These are phyloP conservation scores for Leishmania aethiopica DNA, from an alignment of 208 protist genomes.

Conservation along the genomic window DNA sequence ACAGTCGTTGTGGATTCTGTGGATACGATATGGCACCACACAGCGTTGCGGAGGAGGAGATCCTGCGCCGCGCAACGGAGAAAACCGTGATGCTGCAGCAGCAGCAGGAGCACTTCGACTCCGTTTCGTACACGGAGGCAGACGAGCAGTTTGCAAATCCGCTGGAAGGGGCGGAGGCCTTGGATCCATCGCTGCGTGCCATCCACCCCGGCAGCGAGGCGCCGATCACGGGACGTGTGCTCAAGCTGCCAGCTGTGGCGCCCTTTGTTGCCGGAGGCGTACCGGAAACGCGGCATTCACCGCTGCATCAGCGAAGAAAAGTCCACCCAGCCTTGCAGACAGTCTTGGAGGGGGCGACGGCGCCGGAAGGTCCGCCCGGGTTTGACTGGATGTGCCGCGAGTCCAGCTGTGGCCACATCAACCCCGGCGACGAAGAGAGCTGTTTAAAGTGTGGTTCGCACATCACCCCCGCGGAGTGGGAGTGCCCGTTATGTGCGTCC, in stretches of 20 bases:
- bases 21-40: slow-evolving; percentile 89
- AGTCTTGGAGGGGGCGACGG: slow-evolving; percentile 6
- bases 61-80: slow-evolving; percentile 47
- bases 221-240: not conserved
- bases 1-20: slow-evolving; percentile 86
- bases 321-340: not conserved
- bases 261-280: slow-evolving; percentile 13
- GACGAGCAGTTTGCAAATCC: slow-evolving; percentile 70
- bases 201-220: not conserved
- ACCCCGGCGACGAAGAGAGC: slow-evolving; percentile 77
- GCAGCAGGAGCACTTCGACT: slow-evolving; percentile 71
- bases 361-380: slow-evolving; percentile 59
- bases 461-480: slow-evolving; percentile 75
- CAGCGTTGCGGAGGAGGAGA: slow-evolving; percentile 50
- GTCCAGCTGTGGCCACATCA: slow-evolving; percentile 60
- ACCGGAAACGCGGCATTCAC: slow-evolving; percentile 19
- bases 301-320: slow-evolving; percentile 5
- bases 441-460: slow-evolving; percentile 66
- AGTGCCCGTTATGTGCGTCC: slow-evolving; percentile 77
- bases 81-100: slow-evolving; percentile 34
- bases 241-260: slow-evolving; percentile 15
- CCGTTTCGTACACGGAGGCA: slow-evolving; percentile 52
- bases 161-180: slow-evolving; percentile 39
- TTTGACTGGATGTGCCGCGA: slow-evolving; percentile 91
- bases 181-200: slow-evolving; percentile 18